Base-by-base conservation (phyloP, 2,329 filamentous ascomycete species). In the Lasiodiplodia sp. region DNA sequence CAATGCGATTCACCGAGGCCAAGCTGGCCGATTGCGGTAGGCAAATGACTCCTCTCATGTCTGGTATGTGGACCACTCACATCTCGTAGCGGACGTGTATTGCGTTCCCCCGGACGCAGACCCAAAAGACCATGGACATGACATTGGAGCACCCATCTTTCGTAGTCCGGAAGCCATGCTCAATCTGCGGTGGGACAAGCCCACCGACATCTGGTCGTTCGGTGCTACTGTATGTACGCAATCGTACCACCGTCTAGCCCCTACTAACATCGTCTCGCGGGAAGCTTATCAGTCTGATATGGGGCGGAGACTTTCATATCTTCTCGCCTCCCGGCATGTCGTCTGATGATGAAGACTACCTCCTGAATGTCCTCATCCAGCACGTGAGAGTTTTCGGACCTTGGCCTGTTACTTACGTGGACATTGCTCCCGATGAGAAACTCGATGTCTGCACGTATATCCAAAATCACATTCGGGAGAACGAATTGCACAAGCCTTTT, bases 161-260 rank as follows among this genome's bases (percentile, higher is more conserved):
- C 70, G 78, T 68, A 82, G 79, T 65, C 79, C 79, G 67, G 78
- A 82, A 72, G 73, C 77, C 11, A 70, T 75, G 67, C 62, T 79
- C 25, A 69, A 75, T 47, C 67, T 78, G 51, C 73, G 71, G 58
- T 81, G 79, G 78, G 79, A 77, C 55, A 77, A 75, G 49, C 72
- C 79, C 25, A 76, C 78, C 53, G 79, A 82, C 67, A 80, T 82
- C 69, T 82, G 79, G 78, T 81, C 79, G 53, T 80, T 80, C 69
- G 77, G 80, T 51, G 71, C 77, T 57, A 76, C 76, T 70, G 78
- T 78, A 72, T 67, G 76, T 76, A 28, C 11, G 21, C 18, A 23
- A 16, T 67, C 18, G 51, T 37, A 40, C 38, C 23, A 28, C 49
- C 53, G 44, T 51, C 47, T 18, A 12, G 65, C 34, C 37, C 44